Evolutionary conservation across 495 filamentous ascomycete genomes (phyloP).

Genomic region (Pyrenula aspistea): DNA sequence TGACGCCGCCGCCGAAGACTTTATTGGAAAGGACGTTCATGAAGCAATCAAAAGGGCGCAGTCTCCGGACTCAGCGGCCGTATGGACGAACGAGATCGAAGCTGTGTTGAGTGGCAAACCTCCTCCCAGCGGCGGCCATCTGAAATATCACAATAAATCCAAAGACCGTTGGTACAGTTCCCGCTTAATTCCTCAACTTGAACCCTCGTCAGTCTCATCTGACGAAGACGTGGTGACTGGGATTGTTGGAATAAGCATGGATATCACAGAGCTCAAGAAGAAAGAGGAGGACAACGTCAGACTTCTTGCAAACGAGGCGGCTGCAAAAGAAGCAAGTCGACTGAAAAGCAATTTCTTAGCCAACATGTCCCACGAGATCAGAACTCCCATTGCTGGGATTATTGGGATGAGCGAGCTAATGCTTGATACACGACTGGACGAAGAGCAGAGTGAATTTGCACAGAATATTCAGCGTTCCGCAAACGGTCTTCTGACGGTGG

Average conservation of each 20-base stretch:
- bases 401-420: conserved; percentile 62
- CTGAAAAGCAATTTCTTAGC: conserved; percentile 58
- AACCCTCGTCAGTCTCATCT: conserved; percentile 32
- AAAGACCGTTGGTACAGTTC: conserved; percentile 57
- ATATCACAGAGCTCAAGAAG: conserved; percentile 52
- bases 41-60: conserved; percentile 46
- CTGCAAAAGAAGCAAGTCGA: conserved; percentile 53
- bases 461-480: conserved; percentile 73
- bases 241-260: conserved; percentile 56
- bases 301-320: conserved; percentile 50
- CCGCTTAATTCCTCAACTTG: conserved; percentile 45
- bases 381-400: conserved; percentile 70
- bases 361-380: conserved; percentile 85
- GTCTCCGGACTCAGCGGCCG: too few relatives aligned
- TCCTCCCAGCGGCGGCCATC: conserved; percentile 25
- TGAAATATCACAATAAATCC: too few relatives aligned
- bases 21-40: conserved; percentile 45
- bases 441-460: conserved; percentile 61
- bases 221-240: conserved; percentile 41
- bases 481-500: conserved; percentile 71
- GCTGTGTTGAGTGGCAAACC: conserved; percentile 41
- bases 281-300: conserved; percentile 50
- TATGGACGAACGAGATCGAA: conserved; percentile 33
- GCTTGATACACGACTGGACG: conserved; percentile 49
- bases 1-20: conserved; percentile 28